Conservation (phyloP, 2,329 filamentous ascomycete genomes). For the Alternaria gansuensis region DNA sequence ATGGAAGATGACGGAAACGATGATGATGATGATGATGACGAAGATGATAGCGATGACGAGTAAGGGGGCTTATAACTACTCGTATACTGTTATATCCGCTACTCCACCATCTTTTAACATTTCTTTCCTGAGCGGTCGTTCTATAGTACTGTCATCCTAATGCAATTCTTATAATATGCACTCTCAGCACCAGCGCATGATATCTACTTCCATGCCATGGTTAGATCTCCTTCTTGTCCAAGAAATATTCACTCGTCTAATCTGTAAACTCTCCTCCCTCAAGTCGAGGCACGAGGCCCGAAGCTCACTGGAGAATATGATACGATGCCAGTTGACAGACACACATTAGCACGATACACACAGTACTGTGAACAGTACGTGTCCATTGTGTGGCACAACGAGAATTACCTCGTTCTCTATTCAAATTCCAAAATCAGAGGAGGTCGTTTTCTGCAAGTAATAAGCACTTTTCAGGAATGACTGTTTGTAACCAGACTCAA, state of each 20-base stretch:
- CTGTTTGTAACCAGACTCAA: constrained; percentile 1
- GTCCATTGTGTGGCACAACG: neutral
- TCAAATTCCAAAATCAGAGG: neutral
- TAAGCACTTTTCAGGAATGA: neutral
- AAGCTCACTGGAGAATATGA: neutral
- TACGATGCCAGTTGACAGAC: neutral
- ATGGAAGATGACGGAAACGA: constrained; percentile 25
- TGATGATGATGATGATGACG: constrained; percentile 19
- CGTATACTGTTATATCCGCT: neutral
- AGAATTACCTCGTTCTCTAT: neutral
- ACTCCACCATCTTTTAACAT: neutral
- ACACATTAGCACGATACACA: neutral
- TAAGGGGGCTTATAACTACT: neutral
- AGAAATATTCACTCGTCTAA: neutral
- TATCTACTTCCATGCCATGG: rapidly evolving
- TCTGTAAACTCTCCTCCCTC: neutral
- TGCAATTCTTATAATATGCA: neutral
- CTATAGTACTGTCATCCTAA: neutral
- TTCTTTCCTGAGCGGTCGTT: neutral
- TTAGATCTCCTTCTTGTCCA: neutral
- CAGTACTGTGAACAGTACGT: neutral
- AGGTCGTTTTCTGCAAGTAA: neutral
- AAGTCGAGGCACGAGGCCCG: neutral
- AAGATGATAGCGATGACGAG: constrained; percentile 8
- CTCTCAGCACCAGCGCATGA: neutral